These are phyloP conservation scores for Suillus weaverae DNA, from an alignment of 768 basidiomycete genomes.

Conservation along the genomic window DNA sequence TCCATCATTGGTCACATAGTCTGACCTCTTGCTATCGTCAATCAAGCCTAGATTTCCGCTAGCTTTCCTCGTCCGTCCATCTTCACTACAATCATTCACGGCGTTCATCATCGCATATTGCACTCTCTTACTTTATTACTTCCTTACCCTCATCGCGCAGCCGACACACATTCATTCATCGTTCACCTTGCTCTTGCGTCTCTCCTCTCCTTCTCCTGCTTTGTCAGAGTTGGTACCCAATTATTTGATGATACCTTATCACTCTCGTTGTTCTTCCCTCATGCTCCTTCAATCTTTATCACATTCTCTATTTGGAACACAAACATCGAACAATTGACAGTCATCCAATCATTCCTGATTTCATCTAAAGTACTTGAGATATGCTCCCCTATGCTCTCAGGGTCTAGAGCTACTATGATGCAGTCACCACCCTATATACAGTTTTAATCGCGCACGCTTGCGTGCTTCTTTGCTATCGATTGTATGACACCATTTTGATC, in stretches of 20 bases:
- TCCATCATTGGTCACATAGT: slow-evolving; percentile 54
- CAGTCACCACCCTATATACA: slow-evolving; percentile 3
- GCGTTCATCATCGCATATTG: slow-evolving; percentile 22
- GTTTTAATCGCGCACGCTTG: not conserved
- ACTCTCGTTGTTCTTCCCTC: slow-evolving; percentile 29
- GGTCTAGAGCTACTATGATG: slow-evolving; percentile 4
- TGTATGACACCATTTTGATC: slow-evolving; percentile 7
- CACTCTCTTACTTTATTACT: slow-evolving; percentile 28
- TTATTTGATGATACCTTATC: slow-evolving; percentile 35
- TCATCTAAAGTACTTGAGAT: slow-evolving; percentile 15
- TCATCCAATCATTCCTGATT: slow-evolving; percentile 8
- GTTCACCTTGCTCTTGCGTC: slow-evolving; percentile 4
- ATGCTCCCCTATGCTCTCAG: not conserved
- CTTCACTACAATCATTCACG: slow-evolving; percentile 20
- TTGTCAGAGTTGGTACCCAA: slow-evolving; percentile 25
- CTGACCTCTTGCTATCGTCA: slow-evolving; percentile 7
- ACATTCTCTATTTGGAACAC: slow-evolving; percentile 39
- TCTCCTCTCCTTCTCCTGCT: slow-evolving; percentile 14
- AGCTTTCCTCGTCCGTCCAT: slow-evolving; percentile 16
- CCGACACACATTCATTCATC: slow-evolving; percentile 30
- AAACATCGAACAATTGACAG: slow-evolving; percentile 27
- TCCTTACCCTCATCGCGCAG: slow-evolving; percentile 23
- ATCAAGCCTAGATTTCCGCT: slow-evolving; percentile 20
- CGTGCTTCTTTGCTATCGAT: slow-evolving; percentile 1
- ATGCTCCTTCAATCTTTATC: slow-evolving; percentile 26